Conservation (phyloP, 768 basidiomycete species). For the Dioszegia crocea region DNA sequence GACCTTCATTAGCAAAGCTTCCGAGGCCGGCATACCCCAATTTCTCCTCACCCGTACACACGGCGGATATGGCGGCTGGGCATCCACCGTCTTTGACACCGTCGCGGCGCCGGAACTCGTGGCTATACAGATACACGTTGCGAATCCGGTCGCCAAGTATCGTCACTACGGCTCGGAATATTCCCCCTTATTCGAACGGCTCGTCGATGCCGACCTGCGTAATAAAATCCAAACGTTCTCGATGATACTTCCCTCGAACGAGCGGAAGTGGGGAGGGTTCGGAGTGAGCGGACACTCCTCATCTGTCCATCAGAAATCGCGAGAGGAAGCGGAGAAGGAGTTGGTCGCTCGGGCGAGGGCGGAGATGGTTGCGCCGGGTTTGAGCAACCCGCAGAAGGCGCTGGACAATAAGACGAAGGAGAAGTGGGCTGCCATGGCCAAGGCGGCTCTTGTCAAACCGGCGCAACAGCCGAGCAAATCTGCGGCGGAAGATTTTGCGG, state of each 20-base stretch:
- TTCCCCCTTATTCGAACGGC: neutral
- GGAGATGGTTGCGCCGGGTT: neutral
- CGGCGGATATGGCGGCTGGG: neutral
- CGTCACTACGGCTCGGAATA: neutral
- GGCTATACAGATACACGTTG: neutral
- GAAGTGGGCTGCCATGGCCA: neutral
- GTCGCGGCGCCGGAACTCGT: conserved; percentile 6
- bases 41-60: neutral
- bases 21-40: neutral
- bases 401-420: conserved; percentile 5
- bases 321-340: conserved; percentile 3
- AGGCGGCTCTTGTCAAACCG: conserved; percentile 2
- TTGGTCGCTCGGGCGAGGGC: neutral
- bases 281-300: conserved; percentile 4
- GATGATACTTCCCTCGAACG: neutral
- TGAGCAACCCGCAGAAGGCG: neutral
- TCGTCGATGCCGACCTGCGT: neutral
- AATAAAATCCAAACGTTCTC: neutral
- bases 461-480: neutral
- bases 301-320: neutral
- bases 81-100: neutral
- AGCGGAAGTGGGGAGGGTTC: conserved; percentile 14
- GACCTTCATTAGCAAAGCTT: neutral
- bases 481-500: neutral
- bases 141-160: neutral